Evolutionary conservation across 169 alveolate species (phyloP).

Genomic region (Plasmodium adleri): DNA sequence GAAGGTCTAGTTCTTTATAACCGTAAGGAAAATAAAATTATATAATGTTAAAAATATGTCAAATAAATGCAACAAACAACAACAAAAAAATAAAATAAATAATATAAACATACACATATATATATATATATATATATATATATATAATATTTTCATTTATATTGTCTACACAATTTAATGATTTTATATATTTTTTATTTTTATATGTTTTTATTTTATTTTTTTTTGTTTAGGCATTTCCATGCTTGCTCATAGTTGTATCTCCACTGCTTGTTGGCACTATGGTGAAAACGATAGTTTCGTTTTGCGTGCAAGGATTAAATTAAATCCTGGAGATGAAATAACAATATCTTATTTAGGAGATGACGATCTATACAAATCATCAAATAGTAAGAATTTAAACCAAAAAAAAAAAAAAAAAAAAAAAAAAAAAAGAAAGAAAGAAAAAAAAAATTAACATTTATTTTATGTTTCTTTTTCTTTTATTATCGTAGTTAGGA

Average conservation of each 20-base stretch:
- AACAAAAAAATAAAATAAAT: not conserved
- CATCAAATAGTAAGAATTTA: constrained; percentile 82
- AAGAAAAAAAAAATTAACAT: not conserved
- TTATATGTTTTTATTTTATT: not conserved
- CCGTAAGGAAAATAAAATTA: constrained; percentile 51
- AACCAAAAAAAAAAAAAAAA: not conserved
- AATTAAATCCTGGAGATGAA: constrained; percentile 88
- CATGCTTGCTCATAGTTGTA: constrained; percentile 89
- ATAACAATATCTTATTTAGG: constrained; percentile 90
- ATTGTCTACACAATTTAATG: not conserved
- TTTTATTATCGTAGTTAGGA: constrained; percentile 76
- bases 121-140: not conserved
- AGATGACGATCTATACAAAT: constrained; percentile 86
- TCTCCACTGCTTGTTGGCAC: constrained; percentile 90
- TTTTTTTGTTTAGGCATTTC: constrained; percentile 82
- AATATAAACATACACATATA: not conserved
- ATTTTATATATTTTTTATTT: no score
- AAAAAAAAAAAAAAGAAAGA: not conserved
- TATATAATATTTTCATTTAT: not conserved
- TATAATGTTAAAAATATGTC: constrained; percentile 12
- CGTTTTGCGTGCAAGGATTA: constrained; percentile 85
- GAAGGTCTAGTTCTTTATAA: constrained; percentile 86
- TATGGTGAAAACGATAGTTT: constrained; percentile 87
- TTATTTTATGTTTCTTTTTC: not conserved
- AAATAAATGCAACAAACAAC: not conserved